Conservation (phyloP, 164 flowering plant genomes). For the Nymphaea colorata region DNA sequence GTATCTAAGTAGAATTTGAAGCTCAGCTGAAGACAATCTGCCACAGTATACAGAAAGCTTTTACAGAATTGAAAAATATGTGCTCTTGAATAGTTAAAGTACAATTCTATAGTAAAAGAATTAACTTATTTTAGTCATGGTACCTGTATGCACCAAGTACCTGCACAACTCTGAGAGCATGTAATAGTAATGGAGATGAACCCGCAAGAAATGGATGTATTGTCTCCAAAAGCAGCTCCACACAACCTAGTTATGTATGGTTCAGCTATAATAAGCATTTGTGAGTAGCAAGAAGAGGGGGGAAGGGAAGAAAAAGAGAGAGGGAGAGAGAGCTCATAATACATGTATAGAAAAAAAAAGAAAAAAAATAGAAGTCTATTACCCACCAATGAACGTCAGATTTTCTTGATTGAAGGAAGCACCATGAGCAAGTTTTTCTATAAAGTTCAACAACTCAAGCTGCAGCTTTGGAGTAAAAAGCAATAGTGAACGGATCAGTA, state of each 20-base stretch:
- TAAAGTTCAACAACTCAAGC: slow-evolving; percentile 61
- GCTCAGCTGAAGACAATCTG: slow-evolving; percentile 88
- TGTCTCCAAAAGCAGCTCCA: slow-evolving; percentile 80
- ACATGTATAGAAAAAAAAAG: too few relatives aligned
- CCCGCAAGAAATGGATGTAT: slow-evolving; percentile 74
- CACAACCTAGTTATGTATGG: slow-evolving; percentile 45
- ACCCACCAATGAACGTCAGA: slow-evolving; percentile 80
- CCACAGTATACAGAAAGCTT: not conserved
- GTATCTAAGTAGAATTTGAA: slow-evolving; percentile 66
- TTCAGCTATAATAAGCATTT: not conserved
- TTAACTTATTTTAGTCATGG: not conserved
- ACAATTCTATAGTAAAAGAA: not conserved
- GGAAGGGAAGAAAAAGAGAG: not conserved
- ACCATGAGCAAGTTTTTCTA: slow-evolving; percentile 75
- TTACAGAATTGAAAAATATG: too few relatives aligned
- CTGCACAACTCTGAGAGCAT: slow-evolving; percentile 82
- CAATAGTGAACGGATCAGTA: slow-evolving; percentile 67
- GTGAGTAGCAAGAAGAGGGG: not conserved
- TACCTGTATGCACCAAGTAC: slow-evolving; percentile 95
- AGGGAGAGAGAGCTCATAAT: too few relatives aligned
- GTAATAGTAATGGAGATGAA: slow-evolving; percentile 67
- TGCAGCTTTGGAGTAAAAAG: slow-evolving; percentile 92
- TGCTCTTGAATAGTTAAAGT: too few relatives aligned
- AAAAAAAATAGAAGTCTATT: too few relatives aligned
- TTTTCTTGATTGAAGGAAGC: slow-evolving; percentile 88